Conservation (phyloP, 352 stramenopile species). For the Peronospora belbahrii region DNA sequence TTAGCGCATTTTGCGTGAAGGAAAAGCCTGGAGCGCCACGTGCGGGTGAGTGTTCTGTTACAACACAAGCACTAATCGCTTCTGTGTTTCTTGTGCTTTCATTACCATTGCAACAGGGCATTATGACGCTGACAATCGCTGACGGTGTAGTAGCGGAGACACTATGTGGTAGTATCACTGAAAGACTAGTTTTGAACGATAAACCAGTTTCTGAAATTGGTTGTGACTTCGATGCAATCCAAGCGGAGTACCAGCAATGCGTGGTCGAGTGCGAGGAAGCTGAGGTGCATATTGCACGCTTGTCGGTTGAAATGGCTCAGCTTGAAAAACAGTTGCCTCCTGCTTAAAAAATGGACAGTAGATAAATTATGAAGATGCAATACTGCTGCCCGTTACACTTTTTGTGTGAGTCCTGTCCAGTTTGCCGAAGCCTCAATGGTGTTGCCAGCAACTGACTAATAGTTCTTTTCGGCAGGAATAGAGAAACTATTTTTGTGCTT, state of each 20-base stretch:
- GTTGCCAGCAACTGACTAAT: not conserved
- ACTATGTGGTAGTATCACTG: not conserved
- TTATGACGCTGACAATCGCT: not conserved
- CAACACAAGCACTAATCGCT: conserved; percentile 23
- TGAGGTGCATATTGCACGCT: conserved; percentile 16
- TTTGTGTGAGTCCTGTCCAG: not conserved
- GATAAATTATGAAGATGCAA: not conserved
- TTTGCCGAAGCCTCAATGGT: not conserved
- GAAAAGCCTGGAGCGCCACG: conserved; percentile 25
- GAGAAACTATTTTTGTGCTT: not conserved
- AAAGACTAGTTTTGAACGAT: not conserved
- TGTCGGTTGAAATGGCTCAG: conserved; percentile 25
- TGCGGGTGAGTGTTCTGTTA: conserved; percentile 22
- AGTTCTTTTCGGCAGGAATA: not conserved
- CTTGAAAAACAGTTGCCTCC: conserved; percentile 18
- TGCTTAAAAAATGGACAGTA: conserved; percentile 5
- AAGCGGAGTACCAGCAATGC: conserved; percentile 25
- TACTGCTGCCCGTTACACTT: not conserved
- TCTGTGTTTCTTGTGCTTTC: conserved; percentile 21
- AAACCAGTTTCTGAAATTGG: not conserved
- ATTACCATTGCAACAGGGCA: conserved; percentile 16
- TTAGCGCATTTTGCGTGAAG: conserved; percentile 26
- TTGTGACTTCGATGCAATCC: conserved; percentile 22
- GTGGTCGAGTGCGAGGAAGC: conserved; percentile 23
- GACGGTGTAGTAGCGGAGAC: not conserved